Evolutionary conservation across 768 basidiomycete genomes (phyloP).

Genomic region (Baorangia bicolor): DNA sequence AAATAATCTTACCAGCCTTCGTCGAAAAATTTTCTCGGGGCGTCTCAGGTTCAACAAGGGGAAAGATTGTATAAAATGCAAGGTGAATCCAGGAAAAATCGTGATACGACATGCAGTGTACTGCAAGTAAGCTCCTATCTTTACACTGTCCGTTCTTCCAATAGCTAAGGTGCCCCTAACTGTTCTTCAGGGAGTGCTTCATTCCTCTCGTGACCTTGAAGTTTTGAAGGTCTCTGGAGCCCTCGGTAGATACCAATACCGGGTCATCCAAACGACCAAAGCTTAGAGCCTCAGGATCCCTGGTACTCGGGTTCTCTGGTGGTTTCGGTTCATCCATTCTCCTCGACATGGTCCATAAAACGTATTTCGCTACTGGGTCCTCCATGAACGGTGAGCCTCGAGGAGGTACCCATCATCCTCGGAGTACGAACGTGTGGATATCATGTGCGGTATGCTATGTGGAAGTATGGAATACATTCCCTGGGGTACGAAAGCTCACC

Average conservation of each 20-base stretch:
- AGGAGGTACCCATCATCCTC: slow-evolving; percentile 67
- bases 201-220: slow-evolving; percentile 57
- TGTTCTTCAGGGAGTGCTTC: slow-evolving; percentile 57
- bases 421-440: slow-evolving; percentile 60
- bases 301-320: slow-evolving; percentile 74
- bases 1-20: not conserved
- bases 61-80: slow-evolving; percentile 73
- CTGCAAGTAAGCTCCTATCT: slow-evolving; percentile 60
- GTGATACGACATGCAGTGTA: slow-evolving; percentile 80
- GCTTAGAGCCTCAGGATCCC: slow-evolving; percentile 65
- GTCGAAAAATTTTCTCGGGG: slow-evolving; percentile 37
- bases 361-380: slow-evolving; percentile 45
- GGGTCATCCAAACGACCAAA: slow-evolving; percentile 56
- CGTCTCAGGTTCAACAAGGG: slow-evolving; percentile 67
- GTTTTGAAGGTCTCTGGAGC: slow-evolving; percentile 65
- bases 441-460: slow-evolving; percentile 66
- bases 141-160: slow-evolving; percentile 8
- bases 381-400: slow-evolving; percentile 31
- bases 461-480: slow-evolving; percentile 60
- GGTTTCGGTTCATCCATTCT: slow-evolving; percentile 74
- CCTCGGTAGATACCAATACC: slow-evolving; percentile 55
- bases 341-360: slow-evolving; percentile 62
- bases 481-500: slow-evolving; percentile 47
- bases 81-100: slow-evolving; percentile 58
- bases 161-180: not conserved